These are phyloP conservation scores for Erodium chrysanthum DNA, from an alignment of 441 rosid species.

Conservation along the genomic window DNA sequence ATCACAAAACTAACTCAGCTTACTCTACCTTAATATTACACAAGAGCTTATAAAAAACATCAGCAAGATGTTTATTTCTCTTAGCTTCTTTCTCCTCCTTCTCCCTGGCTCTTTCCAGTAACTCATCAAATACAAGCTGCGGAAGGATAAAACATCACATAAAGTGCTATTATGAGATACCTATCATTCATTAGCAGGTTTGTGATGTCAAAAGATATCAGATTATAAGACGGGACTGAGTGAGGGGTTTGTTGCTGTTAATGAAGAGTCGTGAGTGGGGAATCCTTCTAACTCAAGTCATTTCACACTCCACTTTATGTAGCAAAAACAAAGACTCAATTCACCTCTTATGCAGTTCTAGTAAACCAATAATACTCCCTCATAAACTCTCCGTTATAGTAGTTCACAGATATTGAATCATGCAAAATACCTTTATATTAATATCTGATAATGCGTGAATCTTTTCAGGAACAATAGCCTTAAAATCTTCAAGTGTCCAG, in stretches of 20 bases:
- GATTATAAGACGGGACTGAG: not conserved
- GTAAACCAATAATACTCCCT: not conserved
- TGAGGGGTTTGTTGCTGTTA: not conserved
- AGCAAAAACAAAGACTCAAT: not conserved
- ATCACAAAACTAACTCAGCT: conserved; percentile 16
- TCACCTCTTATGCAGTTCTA: not conserved
- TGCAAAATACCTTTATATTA: conserved; percentile 33
- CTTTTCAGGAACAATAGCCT: conserved; percentile 41
- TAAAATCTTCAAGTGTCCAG: conserved; percentile 48
- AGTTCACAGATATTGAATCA: not conserved
- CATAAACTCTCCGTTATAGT: not conserved
- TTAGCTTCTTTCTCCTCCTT: conserved; percentile 62
- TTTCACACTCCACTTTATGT: not conserved
- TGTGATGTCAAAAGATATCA: not conserved
- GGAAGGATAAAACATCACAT: conserved; percentile 18
- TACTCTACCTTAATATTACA: conserved; percentile 38
- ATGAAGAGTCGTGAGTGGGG: not conserved
- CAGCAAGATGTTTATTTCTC: conserved; percentile 44
- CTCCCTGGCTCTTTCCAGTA: conserved; percentile 52
- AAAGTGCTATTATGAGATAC: conserved; percentile 1
- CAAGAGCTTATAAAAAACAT: conserved; percentile 37
- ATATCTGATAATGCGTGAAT: conserved; percentile 33
- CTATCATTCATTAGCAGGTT: not conserved
- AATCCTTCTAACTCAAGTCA: not conserved
- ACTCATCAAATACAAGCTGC: conserved; percentile 52